phyloP scores from a whole-genome alignment of 371 early-diverging fungal species.

The Zopfochytrium polystomum region DNA sequence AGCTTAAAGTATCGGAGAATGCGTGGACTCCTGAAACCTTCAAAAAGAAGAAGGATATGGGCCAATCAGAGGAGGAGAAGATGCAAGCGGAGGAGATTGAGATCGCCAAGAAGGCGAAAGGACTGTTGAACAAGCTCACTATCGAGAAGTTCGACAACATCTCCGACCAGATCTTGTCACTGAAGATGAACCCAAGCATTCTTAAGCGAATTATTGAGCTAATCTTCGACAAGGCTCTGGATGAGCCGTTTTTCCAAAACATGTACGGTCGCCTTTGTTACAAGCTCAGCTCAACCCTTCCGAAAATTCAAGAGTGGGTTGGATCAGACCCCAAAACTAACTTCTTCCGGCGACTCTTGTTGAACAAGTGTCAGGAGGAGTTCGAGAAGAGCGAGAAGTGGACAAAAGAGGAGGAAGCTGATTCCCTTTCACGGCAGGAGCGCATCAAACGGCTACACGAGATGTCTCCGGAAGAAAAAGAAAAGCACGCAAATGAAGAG shows the following conservation, averaged over 20 bases:
- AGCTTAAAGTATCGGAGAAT: constrained; percentile 75
- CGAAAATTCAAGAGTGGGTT: constrained; percentile 45
- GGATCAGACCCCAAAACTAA: constrained; percentile 37
- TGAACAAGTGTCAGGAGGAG: constrained; percentile 75
- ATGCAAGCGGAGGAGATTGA: constrained; percentile 9
- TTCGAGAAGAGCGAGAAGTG: constrained; percentile 28
- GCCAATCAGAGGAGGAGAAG: constrained; percentile 26
- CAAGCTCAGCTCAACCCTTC: constrained; percentile 48
- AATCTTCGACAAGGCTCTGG: constrained; percentile 92
- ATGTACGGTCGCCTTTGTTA: constrained; percentile 89
- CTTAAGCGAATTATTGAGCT: constrained; percentile 75
- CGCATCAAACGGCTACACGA: constrained; percentile 23
- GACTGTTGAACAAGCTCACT: constrained; percentile 91
- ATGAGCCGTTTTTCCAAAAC: constrained; percentile 82
- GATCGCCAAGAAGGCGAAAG: constrained; percentile 75
- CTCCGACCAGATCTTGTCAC: constrained; percentile 76
- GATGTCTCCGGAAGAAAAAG: constrained; percentile 47
- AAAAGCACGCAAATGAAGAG: constrained; percentile 65
- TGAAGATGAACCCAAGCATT: constrained; percentile 60
- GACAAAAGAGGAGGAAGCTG: constrained; percentile 21
- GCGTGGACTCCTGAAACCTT: constrained; percentile 73
- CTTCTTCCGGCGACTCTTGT: constrained; percentile 83
- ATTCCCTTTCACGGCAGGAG: constrained; percentile 27
- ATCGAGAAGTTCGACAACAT: constrained; percentile 88
- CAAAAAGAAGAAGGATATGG: constrained; percentile 26